Conservation (phyloP, 169 alveolate species). For the Amoebophrya sp. region DNA sequence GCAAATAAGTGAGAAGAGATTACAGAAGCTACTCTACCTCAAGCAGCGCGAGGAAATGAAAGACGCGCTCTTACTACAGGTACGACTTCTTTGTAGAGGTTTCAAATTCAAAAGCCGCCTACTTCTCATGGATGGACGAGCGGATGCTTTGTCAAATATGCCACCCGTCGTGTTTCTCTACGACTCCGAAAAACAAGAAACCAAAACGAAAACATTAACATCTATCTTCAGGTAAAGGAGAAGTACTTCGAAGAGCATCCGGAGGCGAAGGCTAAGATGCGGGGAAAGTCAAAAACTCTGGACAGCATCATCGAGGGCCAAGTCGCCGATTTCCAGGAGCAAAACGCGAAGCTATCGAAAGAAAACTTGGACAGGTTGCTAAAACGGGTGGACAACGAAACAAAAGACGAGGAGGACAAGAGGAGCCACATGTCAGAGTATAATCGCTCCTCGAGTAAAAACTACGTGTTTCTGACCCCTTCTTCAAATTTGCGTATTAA, state of each 20-base stretch:
- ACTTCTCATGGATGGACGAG: no score
- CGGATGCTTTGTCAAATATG: no score
- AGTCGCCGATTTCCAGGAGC: neutral
- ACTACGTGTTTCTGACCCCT: no score
- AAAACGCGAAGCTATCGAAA: neutral
- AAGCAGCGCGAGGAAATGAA: neutral
- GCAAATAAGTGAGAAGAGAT: neutral
- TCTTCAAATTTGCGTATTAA: no score
- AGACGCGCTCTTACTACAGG: neutral
- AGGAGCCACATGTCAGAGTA: conserved; percentile 18
- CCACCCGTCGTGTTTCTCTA: no score
- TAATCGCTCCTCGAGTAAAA: no score
- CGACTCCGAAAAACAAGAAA: no score
- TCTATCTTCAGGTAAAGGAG: neutral
- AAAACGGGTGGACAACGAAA: neutral
- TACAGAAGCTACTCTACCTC: neutral
- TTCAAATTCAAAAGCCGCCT: no score
- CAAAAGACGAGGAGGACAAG: neutral
- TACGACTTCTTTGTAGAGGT: no score
- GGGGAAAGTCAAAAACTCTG: neutral
- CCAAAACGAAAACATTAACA: no score
- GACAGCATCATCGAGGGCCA: neutral
- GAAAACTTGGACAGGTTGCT: neutral
- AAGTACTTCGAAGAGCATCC: neutral
- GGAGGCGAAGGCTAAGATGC: neutral